Evolutionary conservation across 1,139 yeast species (phyloP).

Genomic region (Scheffersomyces segobiensis): DNA sequence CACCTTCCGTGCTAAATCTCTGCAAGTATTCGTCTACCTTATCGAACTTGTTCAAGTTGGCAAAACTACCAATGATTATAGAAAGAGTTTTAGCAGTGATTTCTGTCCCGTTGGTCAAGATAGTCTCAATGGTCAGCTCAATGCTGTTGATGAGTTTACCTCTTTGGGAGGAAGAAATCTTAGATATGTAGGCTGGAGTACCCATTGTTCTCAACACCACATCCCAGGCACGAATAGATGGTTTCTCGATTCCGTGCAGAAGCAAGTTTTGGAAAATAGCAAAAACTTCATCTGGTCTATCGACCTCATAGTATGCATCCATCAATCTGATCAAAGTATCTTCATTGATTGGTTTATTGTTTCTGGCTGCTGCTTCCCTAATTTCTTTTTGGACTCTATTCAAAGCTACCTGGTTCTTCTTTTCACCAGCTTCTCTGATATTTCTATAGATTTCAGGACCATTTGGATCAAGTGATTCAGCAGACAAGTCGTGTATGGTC

Average conservation of each 20-base stretch:
- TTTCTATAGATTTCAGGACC: conserved; percentile 22
- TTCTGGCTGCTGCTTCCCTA: conserved; percentile 23
- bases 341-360: conserved; percentile 28
- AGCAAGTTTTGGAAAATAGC: conserved; percentile 35
- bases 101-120: conserved; percentile 21
- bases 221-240: conserved; percentile 37
- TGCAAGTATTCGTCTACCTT: conserved; percentile 30
- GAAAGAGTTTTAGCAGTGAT: conserved; percentile 33
- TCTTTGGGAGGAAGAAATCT: conserved; percentile 4
- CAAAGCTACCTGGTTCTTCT: conserved; percentile 20
- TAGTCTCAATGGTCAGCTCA: conserved; percentile 32
- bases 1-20: conserved; percentile 18
- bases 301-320: conserved; percentile 34
- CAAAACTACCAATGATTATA: conserved; percentile 34
- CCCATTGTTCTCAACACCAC: conserved; percentile 39
- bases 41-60: conserved; percentile 37
- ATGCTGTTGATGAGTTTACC: conserved; percentile 21
- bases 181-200: conserved; percentile 25
- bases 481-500: conserved; percentile 11
- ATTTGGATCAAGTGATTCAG: conserved; percentile 36
- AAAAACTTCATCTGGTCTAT: conserved; percentile 32
- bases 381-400: conserved; percentile 25
- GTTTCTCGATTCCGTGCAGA: conserved; percentile 25
- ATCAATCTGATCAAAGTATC: conserved; percentile 34
- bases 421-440: conserved; percentile 23